Conservation (phyloP, 306 rosid species). For the Senna siamea region DNA sequence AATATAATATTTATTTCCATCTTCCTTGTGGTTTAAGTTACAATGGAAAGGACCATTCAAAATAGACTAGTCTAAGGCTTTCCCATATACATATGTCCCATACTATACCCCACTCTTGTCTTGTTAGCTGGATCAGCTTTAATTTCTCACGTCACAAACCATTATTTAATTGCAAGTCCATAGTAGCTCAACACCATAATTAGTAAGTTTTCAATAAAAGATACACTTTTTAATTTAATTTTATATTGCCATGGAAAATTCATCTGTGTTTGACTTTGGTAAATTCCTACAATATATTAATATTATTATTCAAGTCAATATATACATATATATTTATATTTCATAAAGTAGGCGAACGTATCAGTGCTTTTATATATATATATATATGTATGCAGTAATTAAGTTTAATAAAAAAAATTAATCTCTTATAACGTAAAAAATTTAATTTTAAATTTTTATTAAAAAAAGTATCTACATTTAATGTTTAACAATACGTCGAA, state of each 20-base stretch:
- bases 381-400: no score
- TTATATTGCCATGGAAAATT: not conserved
- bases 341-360: not conserved
- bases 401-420: no score
- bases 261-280: not conserved
- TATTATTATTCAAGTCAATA: slow-evolving; percentile 8
- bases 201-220: not conserved
- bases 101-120: not conserved
- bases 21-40: slow-evolving; percentile 47
- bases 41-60: not conserved
- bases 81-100: not conserved
- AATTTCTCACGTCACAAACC: slow-evolving; percentile 12
- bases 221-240: not conserved
- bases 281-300: not conserved
- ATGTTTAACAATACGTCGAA: no score
- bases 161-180: no score
- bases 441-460: no score
- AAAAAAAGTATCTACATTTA: no score
- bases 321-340: no score
- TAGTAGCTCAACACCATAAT: no score
- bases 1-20: not conserved
- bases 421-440: no score
- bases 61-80: slow-evolving; percentile 33
- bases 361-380: no score
- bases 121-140: not conserved